Percentiles rank a stretch among this genome's conserved stretches.
Evolutionary conservation across 129 eudicot species (phyloP).

Genomic region (Arctium minus): DNA sequence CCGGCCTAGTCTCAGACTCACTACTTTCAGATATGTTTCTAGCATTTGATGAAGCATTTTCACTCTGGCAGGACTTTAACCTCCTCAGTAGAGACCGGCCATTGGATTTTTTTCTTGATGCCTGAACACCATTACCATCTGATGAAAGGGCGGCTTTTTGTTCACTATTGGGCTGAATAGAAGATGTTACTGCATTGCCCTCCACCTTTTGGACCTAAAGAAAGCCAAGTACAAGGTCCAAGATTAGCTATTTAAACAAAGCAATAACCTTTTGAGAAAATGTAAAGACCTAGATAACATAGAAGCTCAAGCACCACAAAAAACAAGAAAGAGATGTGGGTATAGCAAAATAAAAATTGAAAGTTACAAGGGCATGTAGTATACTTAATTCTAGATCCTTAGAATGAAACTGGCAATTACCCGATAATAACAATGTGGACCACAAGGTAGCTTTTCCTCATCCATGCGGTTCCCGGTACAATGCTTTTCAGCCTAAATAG

Average conservation of each 20-base stretch:
- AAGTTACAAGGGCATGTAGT: background rate
- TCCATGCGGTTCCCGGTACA: constrained; percentile 56
- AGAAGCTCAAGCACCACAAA: background rate
- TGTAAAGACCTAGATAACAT: background rate
- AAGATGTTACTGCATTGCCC: constrained; percentile 28
- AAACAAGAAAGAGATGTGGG: background rate
- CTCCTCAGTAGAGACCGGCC: constrained; percentile 46
- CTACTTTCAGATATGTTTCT: constrained; percentile 66
- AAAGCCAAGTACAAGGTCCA: constrained; percentile 5
- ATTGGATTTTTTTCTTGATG: constrained; percentile 39
- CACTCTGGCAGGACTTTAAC: constrained; percentile 62
- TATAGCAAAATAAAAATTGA: background rate
- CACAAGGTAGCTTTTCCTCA: constrained; percentile 70
- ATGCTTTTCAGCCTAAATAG: constrained; percentile 71
- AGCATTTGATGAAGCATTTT: constrained; percentile 67
- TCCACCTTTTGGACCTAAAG: constrained; percentile 46
- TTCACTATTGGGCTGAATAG: constrained; percentile 32
- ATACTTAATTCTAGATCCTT: background rate
- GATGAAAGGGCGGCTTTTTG: constrained; percentile 40
- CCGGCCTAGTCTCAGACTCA: constrained; percentile 60
- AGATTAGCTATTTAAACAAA: background rate
- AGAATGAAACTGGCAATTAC: constrained; percentile 34
- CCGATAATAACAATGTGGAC: constrained; percentile 73
- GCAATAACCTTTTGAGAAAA: background rate
- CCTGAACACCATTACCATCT: constrained; percentile 39